A percentile compares a stretch with the other conserved stretches of the same genome.
Conservation (phyloP, 805 yeast genomes). For the Yarrowia deformans region DNA sequence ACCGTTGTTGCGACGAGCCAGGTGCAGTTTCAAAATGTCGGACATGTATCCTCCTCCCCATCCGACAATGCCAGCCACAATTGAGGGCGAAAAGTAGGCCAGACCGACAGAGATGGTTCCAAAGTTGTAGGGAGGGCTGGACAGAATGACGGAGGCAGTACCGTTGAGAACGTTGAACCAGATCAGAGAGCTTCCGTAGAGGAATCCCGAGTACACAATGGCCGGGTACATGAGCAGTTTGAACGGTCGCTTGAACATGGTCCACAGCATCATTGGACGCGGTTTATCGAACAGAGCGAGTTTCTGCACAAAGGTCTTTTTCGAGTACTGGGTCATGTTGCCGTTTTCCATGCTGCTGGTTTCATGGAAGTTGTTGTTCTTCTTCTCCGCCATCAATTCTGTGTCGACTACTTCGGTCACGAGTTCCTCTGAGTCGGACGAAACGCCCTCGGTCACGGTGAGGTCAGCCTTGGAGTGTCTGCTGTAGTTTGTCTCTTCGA, state of each 20-base stretch:
- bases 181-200: slow-evolving; percentile 16
- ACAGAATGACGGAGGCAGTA: slow-evolving; percentile 7
- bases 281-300: slow-evolving; percentile 26
- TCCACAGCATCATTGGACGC: slow-evolving; percentile 22
- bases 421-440: background rate
- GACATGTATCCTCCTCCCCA: slow-evolving; percentile 34
- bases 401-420: background rate
- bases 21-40: background rate
- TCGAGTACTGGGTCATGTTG: background rate
- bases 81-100: slow-evolving; percentile 12
- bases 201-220: slow-evolving; percentile 30
- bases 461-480: background rate
- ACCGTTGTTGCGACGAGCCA: slow-evolving; percentile 51
- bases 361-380: background rate
- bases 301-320: slow-evolving; percentile 37
- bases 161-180: slow-evolving; percentile 39
- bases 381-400: background rate
- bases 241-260: slow-evolving; percentile 29
- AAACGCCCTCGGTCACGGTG: background rate
- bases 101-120: slow-evolving; percentile 31
- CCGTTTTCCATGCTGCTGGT: background rate
- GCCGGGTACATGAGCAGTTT: slow-evolving; percentile 20
- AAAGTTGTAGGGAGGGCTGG: slow-evolving; percentile 31
- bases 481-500: slow-evolving; percentile 39
- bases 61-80: background rate